Evolutionary conservation across 805 yeast genomes (phyloP).

Genomic region (Ogataea neopini): DNA sequence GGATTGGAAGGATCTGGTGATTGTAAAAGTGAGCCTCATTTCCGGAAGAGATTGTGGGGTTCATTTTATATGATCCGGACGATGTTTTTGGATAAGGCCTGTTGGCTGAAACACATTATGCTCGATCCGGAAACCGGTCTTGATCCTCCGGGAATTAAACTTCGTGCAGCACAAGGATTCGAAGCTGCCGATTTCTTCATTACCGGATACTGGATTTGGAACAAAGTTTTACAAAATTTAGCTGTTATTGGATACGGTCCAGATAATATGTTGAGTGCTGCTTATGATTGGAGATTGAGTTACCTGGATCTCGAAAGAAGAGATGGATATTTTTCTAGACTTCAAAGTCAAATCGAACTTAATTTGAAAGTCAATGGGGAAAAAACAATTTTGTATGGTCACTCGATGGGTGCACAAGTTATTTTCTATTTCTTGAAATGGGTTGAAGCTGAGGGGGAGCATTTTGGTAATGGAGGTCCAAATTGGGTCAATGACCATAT

Average conservation of each 20-base stretch:
- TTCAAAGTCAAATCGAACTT: constrained; percentile 73
- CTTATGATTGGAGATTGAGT: constrained; percentile 95
- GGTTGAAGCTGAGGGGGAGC: constrained; percentile 86
- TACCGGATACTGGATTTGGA: constrained; percentile 99
- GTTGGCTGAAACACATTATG: constrained; percentile 93
- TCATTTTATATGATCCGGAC: constrained; percentile 92
- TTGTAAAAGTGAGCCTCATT: constrained; percentile 83
- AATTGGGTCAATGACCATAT: constrained; percentile 85
- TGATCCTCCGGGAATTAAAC: constrained; percentile 79
- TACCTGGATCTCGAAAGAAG: constrained; percentile 85
- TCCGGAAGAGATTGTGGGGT: constrained; percentile 94
- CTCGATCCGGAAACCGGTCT: constrained; percentile 89
- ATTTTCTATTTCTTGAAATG: constrained; percentile 88
- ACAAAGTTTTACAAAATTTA: constrained; percentile 87
- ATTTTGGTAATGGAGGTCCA: constrained; percentile 89
- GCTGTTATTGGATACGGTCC: constrained; percentile 95
- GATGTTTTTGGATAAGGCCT: constrained; percentile 86
- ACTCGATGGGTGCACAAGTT: constrained; percentile 96
- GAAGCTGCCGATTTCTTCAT: constrained; percentile 96
- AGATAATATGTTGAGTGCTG: constrained; percentile 83
- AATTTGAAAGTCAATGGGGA: constrained; percentile 52
- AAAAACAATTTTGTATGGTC: constrained; percentile 80
- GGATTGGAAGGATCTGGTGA: constrained; percentile 70
- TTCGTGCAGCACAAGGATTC: constrained; percentile 93
- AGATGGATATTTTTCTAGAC: constrained; percentile 79